Conservation (phyloP, 495 filamentous ascomycete species). For the Tuber calosporum region DNA sequence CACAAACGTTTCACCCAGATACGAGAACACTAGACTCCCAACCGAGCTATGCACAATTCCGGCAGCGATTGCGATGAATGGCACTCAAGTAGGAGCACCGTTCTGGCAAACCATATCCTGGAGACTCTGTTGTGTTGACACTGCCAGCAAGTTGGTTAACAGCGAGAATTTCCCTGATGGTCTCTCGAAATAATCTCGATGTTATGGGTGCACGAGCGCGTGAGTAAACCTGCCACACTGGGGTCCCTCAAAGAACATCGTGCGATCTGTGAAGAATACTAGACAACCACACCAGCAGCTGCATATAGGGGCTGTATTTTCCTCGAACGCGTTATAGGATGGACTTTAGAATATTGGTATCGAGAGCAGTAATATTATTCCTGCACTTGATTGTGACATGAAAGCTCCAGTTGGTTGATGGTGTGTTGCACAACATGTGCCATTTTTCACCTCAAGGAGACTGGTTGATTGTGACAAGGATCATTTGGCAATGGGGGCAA, state of each 20-base stretch:
- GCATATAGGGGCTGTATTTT: background rate
- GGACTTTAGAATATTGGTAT: background rate
- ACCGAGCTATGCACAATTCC: background rate
- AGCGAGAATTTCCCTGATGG: background rate
- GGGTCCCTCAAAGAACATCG: background rate
- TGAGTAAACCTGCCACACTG: background rate
- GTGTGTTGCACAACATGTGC: conserved; percentile 1
- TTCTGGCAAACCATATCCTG: background rate
- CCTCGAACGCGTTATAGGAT: background rate
- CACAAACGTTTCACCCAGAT: background rate
- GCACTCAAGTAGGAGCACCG: background rate
- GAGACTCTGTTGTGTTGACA: background rate
- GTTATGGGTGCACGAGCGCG: background rate
- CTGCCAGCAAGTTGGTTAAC: background rate
- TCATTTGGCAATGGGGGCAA: background rate
- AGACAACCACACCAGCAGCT: no score
- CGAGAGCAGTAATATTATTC: background rate
- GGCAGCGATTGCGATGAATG: background rate
- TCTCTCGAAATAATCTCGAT: background rate
- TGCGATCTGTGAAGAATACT: background rate
- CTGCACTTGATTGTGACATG: background rate
- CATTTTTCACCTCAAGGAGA: background rate
- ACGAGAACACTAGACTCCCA: background rate
- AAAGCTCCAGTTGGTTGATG: background rate
- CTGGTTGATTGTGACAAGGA: background rate